Conservation (phyloP, 352 stramenopile genomes). For the Peronosclerospora sorghi region DNA sequence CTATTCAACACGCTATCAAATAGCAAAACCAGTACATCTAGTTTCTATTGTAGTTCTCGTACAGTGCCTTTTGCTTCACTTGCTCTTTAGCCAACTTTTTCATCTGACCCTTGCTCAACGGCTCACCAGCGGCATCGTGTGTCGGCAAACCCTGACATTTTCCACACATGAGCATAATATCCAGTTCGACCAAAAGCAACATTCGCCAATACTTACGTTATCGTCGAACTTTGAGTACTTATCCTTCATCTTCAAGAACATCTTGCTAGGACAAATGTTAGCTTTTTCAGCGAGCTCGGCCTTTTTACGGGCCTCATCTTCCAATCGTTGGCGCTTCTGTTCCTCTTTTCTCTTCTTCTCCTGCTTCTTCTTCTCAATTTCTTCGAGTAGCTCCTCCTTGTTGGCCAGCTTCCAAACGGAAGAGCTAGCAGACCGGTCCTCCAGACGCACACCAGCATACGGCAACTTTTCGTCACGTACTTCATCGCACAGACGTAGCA, state of each 20-base stretch:
- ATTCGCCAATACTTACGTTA: constrained; percentile 24
- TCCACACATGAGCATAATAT: constrained; percentile 1
- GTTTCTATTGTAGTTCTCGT: constrained; percentile 58
- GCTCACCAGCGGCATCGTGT: constrained; percentile 85
- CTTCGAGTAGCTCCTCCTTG: constrained; percentile 74
- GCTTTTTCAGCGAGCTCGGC: constrained; percentile 77
- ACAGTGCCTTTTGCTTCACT: constrained; percentile 91
- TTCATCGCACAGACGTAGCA: constrained; percentile 79
- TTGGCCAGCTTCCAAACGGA: constrained; percentile 89
- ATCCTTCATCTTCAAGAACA: constrained; percentile 86
- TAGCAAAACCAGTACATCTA: too few relatives aligned
- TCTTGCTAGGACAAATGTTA: constrained; percentile 86
- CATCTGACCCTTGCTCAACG: constrained; percentile 89
- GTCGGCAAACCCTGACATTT: constrained; percentile 87
- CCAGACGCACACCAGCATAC: constrained; percentile 78
- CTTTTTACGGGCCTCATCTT: constrained; percentile 67
- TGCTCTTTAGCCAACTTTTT: constrained; percentile 98
- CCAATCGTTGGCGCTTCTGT: constrained; percentile 57
- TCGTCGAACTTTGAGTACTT: constrained; percentile 90
- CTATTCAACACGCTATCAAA: too few relatives aligned
- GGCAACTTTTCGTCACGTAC: constrained; percentile 86
- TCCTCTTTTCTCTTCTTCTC: constrained; percentile 78
- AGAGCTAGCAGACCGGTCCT: constrained; percentile 56
- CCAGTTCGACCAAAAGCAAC: constrained; percentile 1
- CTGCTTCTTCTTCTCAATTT: constrained; percentile 63